Evolutionary conservation across 257 asterid species (phyloP).

Genomic region (Hygrophila difformis): DNA sequence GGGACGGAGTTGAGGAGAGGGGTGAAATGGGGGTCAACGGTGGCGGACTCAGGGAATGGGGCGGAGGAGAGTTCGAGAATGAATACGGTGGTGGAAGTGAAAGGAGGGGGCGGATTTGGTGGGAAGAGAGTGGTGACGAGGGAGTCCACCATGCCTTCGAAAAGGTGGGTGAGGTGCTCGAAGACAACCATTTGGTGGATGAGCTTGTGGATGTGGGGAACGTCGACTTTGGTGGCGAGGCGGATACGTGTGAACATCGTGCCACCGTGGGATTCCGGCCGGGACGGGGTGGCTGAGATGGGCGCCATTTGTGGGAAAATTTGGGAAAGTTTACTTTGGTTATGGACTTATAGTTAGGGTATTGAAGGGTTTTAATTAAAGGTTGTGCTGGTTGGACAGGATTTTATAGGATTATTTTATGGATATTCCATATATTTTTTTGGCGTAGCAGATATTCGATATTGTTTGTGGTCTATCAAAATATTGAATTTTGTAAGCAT

Average conservation of each 20-base stretch:
- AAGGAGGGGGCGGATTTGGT: conserved; percentile 36
- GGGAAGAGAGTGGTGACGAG: conserved; percentile 54
- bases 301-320: no score
- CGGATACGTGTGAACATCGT: conserved; percentile 50
- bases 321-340: no score
- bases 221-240: conserved; percentile 37
- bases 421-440: no score
- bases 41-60: conserved; percentile 25
- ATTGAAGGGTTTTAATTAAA: no score
- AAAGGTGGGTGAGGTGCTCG: conserved; percentile 46
- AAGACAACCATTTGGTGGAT: conserved; percentile 58
- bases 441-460: no score
- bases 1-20: conserved; percentile 29
- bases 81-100: conserved; percentile 44
- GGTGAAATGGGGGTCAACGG: conserved; percentile 26
- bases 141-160: conserved; percentile 35
- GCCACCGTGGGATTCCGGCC: no score
- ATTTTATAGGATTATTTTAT: no score
- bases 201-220: conserved; percentile 59
- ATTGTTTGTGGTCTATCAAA: no score
- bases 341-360: no score
- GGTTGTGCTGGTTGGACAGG: no score
- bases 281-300: no score
- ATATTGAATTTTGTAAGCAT: no score
- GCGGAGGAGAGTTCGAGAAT: conserved; percentile 42